phyloP scores from a whole-genome alignment of 2,329 filamentous ascomycete genomes.

The Huntiella abstrusa region DNA sequence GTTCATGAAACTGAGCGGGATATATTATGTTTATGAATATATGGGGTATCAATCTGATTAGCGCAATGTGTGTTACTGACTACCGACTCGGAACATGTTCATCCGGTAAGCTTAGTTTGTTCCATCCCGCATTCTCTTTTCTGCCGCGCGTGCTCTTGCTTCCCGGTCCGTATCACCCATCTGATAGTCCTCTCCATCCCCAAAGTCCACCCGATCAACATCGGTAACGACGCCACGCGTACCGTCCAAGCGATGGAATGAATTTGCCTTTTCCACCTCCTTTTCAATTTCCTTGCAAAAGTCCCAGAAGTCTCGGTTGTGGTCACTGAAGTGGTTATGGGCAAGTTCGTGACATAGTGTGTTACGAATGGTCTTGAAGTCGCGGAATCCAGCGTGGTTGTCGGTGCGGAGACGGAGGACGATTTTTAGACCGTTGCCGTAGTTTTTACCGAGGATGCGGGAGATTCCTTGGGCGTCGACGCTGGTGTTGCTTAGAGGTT shows the following conservation, averaged over 20 bases:
- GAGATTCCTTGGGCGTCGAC: slow-evolving; percentile 50
- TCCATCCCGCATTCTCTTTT: slow-evolving; percentile 31
- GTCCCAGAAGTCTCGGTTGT: slow-evolving; percentile 80
- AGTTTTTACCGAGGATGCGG: slow-evolving; percentile 67
- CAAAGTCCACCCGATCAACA: slow-evolving; percentile 49
- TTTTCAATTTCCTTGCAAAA: slow-evolving; percentile 71
- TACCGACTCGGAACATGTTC: no score
- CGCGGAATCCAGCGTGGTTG: slow-evolving; percentile 78
- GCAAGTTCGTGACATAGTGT: slow-evolving; percentile 90
- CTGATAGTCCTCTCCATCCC: slow-evolving; percentile 31
- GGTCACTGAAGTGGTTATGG: slow-evolving; percentile 72
- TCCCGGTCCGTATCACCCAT: slow-evolving; percentile 47
- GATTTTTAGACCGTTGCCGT: slow-evolving; percentile 75
- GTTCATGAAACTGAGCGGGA: no score
- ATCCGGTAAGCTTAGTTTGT: not conserved
- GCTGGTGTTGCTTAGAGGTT: slow-evolving; percentile 62
- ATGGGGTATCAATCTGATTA: no score
- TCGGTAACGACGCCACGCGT: slow-evolving; percentile 28
- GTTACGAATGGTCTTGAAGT: slow-evolving; percentile 78
- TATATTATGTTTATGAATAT: no score
- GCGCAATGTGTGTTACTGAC: no score
- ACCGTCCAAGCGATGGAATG: slow-evolving; percentile 47
- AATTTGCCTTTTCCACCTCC: slow-evolving; percentile 40
- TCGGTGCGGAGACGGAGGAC: slow-evolving; percentile 84
- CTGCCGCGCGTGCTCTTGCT: slow-evolving; percentile 53